Conservation (phyloP, 1,139 yeast species). For the Blastobotrys indianensis region DNA sequence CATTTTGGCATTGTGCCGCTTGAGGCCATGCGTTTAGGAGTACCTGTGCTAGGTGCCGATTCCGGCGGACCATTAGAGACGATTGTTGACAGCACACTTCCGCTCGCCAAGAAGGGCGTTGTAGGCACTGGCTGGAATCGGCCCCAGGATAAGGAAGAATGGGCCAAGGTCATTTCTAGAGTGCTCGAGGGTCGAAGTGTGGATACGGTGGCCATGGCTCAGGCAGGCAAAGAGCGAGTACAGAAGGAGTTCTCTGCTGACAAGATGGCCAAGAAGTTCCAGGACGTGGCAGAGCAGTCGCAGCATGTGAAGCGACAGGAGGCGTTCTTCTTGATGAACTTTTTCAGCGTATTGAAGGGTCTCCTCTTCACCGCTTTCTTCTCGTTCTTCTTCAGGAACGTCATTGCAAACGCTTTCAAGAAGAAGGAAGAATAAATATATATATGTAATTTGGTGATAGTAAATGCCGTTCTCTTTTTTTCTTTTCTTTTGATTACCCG, state of each 20-base stretch:
- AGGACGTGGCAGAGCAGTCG: conserved; percentile 23
- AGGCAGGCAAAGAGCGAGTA: conserved; percentile 50
- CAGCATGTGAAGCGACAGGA: conserved; percentile 3
- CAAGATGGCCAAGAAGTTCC: conserved; percentile 56
- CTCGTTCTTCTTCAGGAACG: conserved; percentile 1
- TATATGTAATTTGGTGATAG: too few species aligned
- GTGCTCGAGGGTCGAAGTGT: conserved; percentile 33
- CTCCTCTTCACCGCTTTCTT: background rate
- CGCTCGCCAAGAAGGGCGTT: too few species aligned
- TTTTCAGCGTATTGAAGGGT: conserved; percentile 4
- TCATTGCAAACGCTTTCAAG: background rate
- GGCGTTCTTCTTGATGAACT: background rate
- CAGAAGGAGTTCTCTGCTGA: conserved; percentile 51
- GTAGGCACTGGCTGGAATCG: conserved; percentile 66
- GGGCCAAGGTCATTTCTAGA: conserved; percentile 59
- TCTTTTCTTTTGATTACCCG: too few species aligned
- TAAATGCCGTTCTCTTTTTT: too few species aligned
- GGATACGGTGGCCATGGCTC: conserved; percentile 38
- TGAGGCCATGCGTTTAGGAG: conserved; percentile 81
- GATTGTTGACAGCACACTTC: conserved; percentile 43
- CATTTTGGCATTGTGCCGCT: conserved; percentile 98
- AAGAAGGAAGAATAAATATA: background rate
- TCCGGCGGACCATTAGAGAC: conserved; percentile 95
- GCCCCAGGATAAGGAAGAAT: conserved; percentile 46
- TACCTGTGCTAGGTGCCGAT: conserved; percentile 80